Evolutionary conservation across 2,329 filamentous ascomycete species (phyloP), one percentile per base, ranked within the genome.

Genomic region (Mycogone perniciosa): DNA sequence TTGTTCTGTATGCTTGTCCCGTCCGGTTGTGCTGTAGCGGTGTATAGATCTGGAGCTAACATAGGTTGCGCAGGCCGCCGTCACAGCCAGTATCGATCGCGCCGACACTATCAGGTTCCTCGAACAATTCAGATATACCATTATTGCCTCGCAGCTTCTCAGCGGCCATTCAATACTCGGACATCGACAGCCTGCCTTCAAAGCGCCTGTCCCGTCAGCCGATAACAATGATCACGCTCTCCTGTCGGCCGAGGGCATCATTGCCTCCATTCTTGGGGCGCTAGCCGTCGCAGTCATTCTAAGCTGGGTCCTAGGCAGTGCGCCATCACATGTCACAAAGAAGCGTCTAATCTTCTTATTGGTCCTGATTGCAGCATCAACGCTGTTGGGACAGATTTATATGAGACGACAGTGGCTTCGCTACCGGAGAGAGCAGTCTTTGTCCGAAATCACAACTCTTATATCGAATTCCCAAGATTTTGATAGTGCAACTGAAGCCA

Each of bases 101-200:
- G 82, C 81, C 59, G 90, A 95, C 60, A 95, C 91, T 64, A 79
- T 85, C 59, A 85, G 84, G 58, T 96, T 96, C 62, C 77, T 96
- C 53, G 91, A 96, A 69, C 87, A 90, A 64, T 96, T 96, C 63
- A 87, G 91, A 56, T 96, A 96, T 70, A 86, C 88, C 26, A 88
- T 96, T 57, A 87, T 96, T 62, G 90, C 90, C 46, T 96, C 91
- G 26, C 90, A 96, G 65, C 78, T 96, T 10, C 76, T 96, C 38
- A 89, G 82, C 61, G 86, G 86, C 38, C 80, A 86, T 58, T 77
- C 80, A 4, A 81, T 79, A 38, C 50, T 67, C 11, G 62, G 68
- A 44, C 63, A 69, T 52, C 62, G 62, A 11, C 62, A 60, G 10
- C 53, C 61, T 4, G 56, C 56, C 31, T 51, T 56, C 5, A 58